These are phyloP conservation scores for Malus asiatica DNA, from an alignment of 306 rosid species.

Conservation along the genomic window DNA sequence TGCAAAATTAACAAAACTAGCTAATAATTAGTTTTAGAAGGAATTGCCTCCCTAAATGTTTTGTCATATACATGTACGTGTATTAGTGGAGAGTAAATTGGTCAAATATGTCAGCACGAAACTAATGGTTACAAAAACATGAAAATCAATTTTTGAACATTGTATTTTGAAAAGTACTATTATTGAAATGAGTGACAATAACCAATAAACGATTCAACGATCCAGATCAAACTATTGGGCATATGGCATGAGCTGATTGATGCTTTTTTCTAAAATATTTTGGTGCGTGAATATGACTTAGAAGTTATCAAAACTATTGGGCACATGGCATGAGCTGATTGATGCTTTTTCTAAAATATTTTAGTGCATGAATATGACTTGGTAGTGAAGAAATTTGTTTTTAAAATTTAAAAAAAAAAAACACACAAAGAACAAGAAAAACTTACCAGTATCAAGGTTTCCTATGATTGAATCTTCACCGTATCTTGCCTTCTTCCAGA, in stretches of 20 bases:
- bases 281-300: neutral
- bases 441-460: constrained; percentile 75
- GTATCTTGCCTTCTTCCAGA: constrained; percentile 75
- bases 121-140: neutral
- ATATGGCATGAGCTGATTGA: neutral
- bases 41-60: neutral
- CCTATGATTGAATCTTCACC: constrained; percentile 75
- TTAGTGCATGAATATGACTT: neutral
- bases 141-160: neutral
- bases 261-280: neutral
- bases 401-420: neutral
- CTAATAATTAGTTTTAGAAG: neutral
- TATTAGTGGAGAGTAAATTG: neutral
- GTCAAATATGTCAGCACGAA: neutral
- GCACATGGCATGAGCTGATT: neutral
- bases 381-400: neutral
- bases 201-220: constrained; percentile 25
- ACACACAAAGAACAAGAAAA: neutral
- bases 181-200: neutral
- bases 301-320: neutral
- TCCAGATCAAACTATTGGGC: constrained; percentile 5
- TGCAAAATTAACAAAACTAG: too few relatives aligned
- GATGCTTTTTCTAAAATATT: neutral
- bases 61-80: neutral
- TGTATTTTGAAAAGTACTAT: neutral